phyloP scores from a whole-genome alignment of 108 stramenopile genomes.

The Skeletonema marinoi region DNA sequence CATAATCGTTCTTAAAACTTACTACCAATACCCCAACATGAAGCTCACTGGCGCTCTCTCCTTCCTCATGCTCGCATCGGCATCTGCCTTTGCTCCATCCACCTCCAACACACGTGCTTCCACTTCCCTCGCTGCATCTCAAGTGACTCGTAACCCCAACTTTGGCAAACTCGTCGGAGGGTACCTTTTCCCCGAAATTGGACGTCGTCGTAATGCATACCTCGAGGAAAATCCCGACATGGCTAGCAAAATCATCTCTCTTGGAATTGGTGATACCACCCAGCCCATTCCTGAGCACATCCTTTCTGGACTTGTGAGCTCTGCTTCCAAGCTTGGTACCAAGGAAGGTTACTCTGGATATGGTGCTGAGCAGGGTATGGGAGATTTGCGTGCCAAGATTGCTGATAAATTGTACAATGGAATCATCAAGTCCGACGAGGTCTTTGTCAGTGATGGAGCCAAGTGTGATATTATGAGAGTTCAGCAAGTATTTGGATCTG shows the following conservation, averaged over 20 bases:
- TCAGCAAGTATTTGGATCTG: constrained; percentile 96
- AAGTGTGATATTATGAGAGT: constrained; percentile 97
- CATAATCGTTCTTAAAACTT: no score
- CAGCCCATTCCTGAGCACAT: constrained; percentile 95
- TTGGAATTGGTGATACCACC: constrained; percentile 98
- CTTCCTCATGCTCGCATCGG: constrained; percentile 38
- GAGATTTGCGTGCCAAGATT: constrained; percentile 87
- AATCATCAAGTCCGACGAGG: constrained; percentile 90
- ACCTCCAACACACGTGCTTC: constrained; percentile 7
- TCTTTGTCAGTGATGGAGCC: constrained; percentile 97
- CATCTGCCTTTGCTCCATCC: constrained; percentile 44
- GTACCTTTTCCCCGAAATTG: constrained; percentile 97
- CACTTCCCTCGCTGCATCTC: constrained; percentile 49
- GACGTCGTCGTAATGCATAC: constrained; percentile 91
- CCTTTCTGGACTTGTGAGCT: constrained; percentile 84
- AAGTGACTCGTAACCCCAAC: constrained; percentile 86
- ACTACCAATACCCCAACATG: constrained; percentile 18
- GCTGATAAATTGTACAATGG: constrained; percentile 88
- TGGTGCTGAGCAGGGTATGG: constrained; percentile 95
- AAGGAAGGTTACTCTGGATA: constrained; percentile 95
- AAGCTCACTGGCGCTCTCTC: constrained; percentile 41
- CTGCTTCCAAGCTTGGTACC: constrained; percentile 88
- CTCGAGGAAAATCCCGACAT: constrained; percentile 91
- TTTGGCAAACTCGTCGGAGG: constrained; percentile 91
- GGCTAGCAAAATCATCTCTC: constrained; percentile 88